Evolutionary conservation across 176 grass and related monocot species (phyloP), one percentile per base, ranked within the genome.

Genomic region (Echinochloa phyllopogon): DNA sequence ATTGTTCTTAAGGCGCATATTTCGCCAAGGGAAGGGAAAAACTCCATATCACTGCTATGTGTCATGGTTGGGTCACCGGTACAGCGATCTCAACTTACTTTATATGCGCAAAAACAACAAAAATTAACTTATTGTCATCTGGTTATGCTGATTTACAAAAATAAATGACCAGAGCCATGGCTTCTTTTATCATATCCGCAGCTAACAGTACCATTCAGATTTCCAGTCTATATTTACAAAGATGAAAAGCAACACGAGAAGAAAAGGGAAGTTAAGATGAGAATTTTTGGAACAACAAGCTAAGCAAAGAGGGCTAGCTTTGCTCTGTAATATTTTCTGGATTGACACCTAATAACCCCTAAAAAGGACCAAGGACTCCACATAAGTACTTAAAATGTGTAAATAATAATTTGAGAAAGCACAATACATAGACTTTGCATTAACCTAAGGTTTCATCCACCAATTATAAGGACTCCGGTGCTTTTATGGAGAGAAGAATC

Each of bases 1-100:
- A 86, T 88, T 10, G 52, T 71, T 83, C 82, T 96, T 18, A 83
- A 93, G 21, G 48, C 72, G 21, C 79, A 77, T 62, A 87, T 96
- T 81, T 45, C 20, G 20, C 64, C 90, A 51, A 86, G 70, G 38
- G 45, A 89, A 89, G 89, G 91, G 37, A 69, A 72, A 47, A 96
- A 96, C 75, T 83, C 27, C 60, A 89, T 96, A 71, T 83, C 91
- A 64, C 82, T 96, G 49, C 78, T 96, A 48, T 93, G 91, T 58
- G 91, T 82, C 56, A 91, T 96, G 94, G 86, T 96, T 51, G 94
- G 91, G 50, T 87, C 91, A 21, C 91, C 91, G 77, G 94, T 96
- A 87, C 65, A 83, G 80, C 71, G 75, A 76, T 87, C 51, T 58
- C 60, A 81, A 10, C n/a, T 88, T 7, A 16, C 55, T 69, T n/a